Conservation (phyloP, 257 asterid genomes). For the Galeopsis tetrahit region DNA sequence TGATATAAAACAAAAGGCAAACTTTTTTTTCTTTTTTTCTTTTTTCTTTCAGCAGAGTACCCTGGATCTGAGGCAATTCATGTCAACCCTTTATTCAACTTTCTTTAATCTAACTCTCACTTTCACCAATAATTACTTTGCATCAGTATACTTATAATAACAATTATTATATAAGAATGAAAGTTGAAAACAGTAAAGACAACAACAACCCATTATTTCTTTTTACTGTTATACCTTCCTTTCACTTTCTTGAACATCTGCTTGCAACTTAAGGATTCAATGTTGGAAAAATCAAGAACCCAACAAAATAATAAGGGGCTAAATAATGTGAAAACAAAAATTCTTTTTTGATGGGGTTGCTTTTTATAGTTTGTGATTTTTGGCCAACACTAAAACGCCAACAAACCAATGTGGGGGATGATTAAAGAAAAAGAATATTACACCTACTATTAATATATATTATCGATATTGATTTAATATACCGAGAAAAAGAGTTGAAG, state of each 20-base stretch:
- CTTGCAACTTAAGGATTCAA: conserved; percentile 32
- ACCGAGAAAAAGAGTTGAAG: conserved; percentile 28
- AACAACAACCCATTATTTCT: conserved; percentile 13
- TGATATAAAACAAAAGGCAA: conserved; percentile 53
- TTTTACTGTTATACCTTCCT: conserved; percentile 26
- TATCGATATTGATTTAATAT: background rate
- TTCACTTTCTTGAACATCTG: conserved; percentile 41
- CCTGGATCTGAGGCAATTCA: conserved; percentile 95
- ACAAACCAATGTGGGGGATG: conserved; percentile 37
- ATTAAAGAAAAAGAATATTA: conserved; percentile 32
- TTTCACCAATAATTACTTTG: conserved; percentile 49
- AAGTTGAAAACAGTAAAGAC: conserved; percentile 29
- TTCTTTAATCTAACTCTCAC: conserved; percentile 39
- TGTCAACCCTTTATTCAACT: conserved; percentile 58
- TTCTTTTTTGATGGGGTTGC: background rate
- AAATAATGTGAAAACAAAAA: conserved; percentile 16
- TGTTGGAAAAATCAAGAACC: conserved; percentile 28
- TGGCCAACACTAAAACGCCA: conserved; percentile 36
- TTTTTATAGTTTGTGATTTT: conserved; percentile 7
- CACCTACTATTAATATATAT: conserved; percentile 17
- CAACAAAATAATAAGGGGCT: conserved; percentile 5
- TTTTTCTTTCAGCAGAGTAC: conserved; percentile 48
- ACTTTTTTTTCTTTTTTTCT: conserved; percentile 34
- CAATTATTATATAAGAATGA: conserved; percentile 23
- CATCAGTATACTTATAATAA: conserved; percentile 27